Evolutionary conservation across 495 filamentous ascomycete species (phyloP).

Genomic region (Aspergillus asperescens): DNA sequence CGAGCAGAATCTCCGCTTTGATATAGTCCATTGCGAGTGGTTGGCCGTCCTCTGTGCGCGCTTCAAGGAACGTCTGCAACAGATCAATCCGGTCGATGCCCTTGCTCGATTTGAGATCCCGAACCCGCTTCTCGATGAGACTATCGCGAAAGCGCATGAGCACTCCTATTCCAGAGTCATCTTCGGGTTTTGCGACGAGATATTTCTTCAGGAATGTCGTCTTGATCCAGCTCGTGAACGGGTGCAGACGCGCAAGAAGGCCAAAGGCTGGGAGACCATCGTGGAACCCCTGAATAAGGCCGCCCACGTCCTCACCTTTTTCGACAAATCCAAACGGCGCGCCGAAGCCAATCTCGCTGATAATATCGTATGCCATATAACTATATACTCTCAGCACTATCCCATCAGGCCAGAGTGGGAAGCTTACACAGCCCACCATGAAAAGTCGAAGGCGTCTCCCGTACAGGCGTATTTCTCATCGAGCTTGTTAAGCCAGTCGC

Average conservation of each 20-base stretch:
- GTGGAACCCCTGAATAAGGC: constrained; percentile 50
- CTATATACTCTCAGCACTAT: constrained; percentile 1
- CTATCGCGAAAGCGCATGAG: constrained; percentile 48
- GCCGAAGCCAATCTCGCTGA: constrained; percentile 60
- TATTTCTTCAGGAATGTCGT: constrained; percentile 50
- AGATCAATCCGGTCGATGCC: constrained; percentile 20
- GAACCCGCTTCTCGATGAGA: constrained; percentile 21
- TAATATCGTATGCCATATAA: constrained; percentile 58
- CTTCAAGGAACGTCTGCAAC: constrained; percentile 38
- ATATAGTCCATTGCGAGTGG: constrained; percentile 46
- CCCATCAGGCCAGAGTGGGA: neutral
- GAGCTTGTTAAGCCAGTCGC: constrained; percentile 41
- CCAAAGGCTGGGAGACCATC: constrained; percentile 46
- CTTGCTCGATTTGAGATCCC: constrained; percentile 8
- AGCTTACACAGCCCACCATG: constrained; percentile 46
- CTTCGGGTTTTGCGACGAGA: constrained; percentile 50
- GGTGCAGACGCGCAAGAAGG: constrained; percentile 45
- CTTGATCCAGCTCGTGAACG: constrained; percentile 50
- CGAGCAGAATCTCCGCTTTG: constrained; percentile 50
- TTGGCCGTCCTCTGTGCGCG: constrained; percentile 41
- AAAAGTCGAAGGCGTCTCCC: constrained; percentile 46
- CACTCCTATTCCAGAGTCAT: constrained; percentile 41
- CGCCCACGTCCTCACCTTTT: constrained; percentile 51
- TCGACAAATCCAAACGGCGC: constrained; percentile 57
- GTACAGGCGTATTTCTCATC: constrained; percentile 37